Conservation (phyloP, 805 yeast genomes). For the Metschnikowia baotianmanensis region DNA sequence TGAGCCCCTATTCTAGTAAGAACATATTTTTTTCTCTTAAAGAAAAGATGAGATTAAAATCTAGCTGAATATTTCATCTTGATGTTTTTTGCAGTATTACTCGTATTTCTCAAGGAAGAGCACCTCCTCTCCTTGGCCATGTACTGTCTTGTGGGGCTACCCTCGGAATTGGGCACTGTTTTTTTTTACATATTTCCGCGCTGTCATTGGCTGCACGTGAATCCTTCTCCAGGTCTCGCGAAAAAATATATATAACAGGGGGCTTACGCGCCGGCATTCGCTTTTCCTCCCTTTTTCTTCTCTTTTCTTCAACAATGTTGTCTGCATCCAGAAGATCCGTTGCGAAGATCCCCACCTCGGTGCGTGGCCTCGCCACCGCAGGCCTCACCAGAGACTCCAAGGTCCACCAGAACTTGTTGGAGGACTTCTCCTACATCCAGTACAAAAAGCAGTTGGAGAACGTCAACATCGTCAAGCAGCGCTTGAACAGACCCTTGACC, state of each 20-base stretch:
- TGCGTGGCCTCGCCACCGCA: constrained; percentile 23
- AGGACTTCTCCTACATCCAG: constrained; percentile 80
- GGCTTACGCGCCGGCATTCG: constrained; percentile 4
- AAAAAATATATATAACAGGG: constrained; percentile 13
- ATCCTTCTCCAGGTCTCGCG: constrained; percentile 15
- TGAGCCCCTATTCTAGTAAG: too few species aligned
- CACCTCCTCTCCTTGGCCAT: background rate
- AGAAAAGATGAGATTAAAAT: too few species aligned
- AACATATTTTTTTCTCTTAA: too few species aligned
- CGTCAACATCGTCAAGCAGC: constrained; percentile 76
- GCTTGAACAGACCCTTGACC: constrained; percentile 86
- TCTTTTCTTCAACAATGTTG: constrained; percentile 30
- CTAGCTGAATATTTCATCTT: too few species aligned
- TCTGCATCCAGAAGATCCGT: constrained; percentile 40
- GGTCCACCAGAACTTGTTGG: constrained; percentile 67
- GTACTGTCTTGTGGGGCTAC: constrained; percentile 1
- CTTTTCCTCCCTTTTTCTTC: constrained; percentile 4
- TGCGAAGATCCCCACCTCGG: constrained; percentile 20
- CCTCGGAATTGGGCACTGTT: constrained; percentile 15
- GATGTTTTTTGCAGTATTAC: background rate
- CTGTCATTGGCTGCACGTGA: constrained; percentile 23
- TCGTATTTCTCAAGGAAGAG: background rate
- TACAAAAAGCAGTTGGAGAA: constrained; percentile 90
- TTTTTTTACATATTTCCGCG: constrained; percentile 23
- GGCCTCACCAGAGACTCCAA: constrained; percentile 23